A percentile compares a stretch with the other conserved stretches of the same genome.
Evolutionary conservation across 805 yeast genomes (phyloP).

Genomic region (Schizosaccharomyces lindneri): DNA sequence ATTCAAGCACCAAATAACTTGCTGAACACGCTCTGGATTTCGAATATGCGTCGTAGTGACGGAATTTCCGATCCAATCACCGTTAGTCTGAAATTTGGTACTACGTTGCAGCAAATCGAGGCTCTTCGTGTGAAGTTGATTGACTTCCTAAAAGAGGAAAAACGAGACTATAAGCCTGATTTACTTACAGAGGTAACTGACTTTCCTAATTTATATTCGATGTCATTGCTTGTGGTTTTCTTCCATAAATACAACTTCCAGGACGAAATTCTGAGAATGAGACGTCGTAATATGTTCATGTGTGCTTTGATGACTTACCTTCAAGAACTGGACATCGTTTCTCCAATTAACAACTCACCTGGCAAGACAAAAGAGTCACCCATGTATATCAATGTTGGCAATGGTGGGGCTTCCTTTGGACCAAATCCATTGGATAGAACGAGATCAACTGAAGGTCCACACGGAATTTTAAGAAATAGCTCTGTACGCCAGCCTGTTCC

Average conservation of each 20-base stretch:
- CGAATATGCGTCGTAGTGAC: conserved; percentile 16
- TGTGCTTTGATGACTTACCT: conserved; percentile 3
- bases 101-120: conserved; percentile 15
- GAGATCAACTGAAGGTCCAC: neutral
- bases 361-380: conserved; percentile 1
- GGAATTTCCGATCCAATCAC: conserved; percentile 5
- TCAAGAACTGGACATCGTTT: neutral
- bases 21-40: conserved; percentile 16
- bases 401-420: neutral
- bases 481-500: neutral
- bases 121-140: conserved; percentile 11
- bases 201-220: conserved; percentile 15
- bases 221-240: conserved; percentile 12
- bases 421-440: neutral
- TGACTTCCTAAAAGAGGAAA: conserved; percentile 14
- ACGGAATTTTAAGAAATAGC: neutral
- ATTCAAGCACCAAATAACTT: conserved; percentile 16
- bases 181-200: conserved; percentile 14
- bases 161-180: conserved; percentile 16
- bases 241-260: conserved; percentile 13
- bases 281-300: conserved; percentile 6
- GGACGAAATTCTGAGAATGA: conserved; percentile 10
- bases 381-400: neutral
- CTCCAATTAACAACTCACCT: neutral
- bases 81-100: conserved; percentile 11